These are phyloP conservation scores for Actinidia polygama DNA, from an alignment of 179 eudicot species.

Conservation along the genomic window DNA sequence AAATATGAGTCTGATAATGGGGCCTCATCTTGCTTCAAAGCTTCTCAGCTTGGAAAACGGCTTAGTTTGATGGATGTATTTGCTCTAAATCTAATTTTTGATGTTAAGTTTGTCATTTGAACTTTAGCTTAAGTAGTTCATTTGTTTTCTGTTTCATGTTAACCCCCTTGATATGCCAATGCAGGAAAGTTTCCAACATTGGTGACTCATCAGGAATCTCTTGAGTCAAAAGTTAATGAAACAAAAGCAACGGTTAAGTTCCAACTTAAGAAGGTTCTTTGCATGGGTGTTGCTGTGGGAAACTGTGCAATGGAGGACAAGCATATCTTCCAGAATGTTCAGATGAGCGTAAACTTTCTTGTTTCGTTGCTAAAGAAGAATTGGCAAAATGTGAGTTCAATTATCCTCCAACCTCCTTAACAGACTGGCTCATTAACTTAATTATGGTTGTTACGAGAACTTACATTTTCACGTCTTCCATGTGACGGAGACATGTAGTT, in stretches of 20 bases:
- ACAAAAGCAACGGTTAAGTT: conserved; percentile 83
- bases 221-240: conserved; percentile 54
- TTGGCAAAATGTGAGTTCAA: conserved; percentile 79
- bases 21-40: neutral
- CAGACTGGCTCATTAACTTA: too few species aligned
- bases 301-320: conserved; percentile 92
- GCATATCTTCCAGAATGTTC: conserved; percentile 88
- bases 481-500: too few species aligned
- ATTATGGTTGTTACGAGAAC: too few species aligned
- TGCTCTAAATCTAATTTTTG: neutral
- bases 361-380: conserved; percentile 91
- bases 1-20: neutral
- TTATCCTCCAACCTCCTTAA: neutral
- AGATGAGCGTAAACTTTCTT: conserved; percentile 89
- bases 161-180: neutral
- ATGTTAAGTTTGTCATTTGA: neutral
- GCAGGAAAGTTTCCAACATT: conserved; percentile 77
- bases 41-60: neutral
- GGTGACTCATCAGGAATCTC: conserved; percentile 66
- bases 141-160: neutral
- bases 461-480: too few species aligned
- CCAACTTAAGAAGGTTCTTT: conserved; percentile 85
- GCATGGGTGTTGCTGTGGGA: conserved; percentile 98
- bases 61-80: neutral
- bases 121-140: neutral